These are phyloP conservation scores for Simplicillium sp. DNA, from an alignment of 2,329 filamentous ascomycete species.

Conservation along the genomic window DNA sequence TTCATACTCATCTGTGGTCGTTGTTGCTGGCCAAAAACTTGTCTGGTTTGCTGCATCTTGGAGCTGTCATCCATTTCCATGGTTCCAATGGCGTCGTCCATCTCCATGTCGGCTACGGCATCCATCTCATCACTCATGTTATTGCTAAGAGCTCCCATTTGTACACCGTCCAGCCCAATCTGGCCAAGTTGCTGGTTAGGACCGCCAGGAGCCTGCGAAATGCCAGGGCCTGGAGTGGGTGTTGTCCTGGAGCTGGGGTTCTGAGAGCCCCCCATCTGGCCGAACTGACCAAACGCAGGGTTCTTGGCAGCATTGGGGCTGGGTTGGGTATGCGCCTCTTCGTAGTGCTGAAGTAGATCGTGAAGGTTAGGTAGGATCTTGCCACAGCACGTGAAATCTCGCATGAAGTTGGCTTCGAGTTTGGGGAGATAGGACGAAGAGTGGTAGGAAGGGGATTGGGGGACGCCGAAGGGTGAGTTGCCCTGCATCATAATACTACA, in stretches of 20 bases:
- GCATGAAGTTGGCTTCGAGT: conserved; percentile 95
- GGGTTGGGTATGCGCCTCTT: conserved; percentile 80
- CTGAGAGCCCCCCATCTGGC: conserved; percentile 21
- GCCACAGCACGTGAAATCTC: conserved; percentile 92
- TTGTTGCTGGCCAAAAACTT: conserved; percentile 57
- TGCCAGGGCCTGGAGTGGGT: conserved; percentile 18
- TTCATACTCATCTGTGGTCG: conserved; percentile 70
- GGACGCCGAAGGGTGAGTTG: conserved; percentile 73
- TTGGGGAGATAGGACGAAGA: conserved; percentile 95
- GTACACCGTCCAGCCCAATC: conserved; percentile 17
- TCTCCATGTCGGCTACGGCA: conserved; percentile 87
- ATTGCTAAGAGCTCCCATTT: conserved; percentile 29
- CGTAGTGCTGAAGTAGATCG: conserved; percentile 92
- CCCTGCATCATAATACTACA: conserved; percentile 87
- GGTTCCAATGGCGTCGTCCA: conserved; percentile 71
- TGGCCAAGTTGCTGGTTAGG: conserved; percentile 20
- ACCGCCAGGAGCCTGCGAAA: conserved; percentile 14
- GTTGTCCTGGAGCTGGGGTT: conserved; percentile 22
- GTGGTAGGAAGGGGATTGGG: conserved; percentile 86
- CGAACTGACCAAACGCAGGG: conserved; percentile 30
- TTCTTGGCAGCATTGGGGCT: conserved; percentile 31
- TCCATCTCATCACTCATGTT: conserved; percentile 59
- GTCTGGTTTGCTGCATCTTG: conserved; percentile 59
- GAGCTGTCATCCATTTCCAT: conserved; percentile 56
- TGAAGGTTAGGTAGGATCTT: conserved; percentile 83